A percentile compares a stretch with the other conserved stretches of the same genome.
These are phyloP conservation scores for Cornus kousa DNA, from an alignment of 148 eudicot species.

Conservation along the genomic window DNA sequence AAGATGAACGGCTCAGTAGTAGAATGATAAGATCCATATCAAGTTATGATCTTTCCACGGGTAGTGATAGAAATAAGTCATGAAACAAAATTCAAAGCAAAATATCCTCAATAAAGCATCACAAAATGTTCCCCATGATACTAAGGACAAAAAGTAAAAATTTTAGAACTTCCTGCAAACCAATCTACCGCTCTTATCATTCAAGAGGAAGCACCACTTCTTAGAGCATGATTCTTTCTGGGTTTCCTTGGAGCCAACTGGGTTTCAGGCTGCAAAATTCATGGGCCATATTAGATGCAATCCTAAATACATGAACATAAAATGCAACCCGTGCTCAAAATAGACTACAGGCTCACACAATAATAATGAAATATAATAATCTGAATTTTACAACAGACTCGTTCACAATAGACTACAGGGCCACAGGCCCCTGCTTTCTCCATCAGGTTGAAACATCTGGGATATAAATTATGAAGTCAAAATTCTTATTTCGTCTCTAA, in stretches of 20 bases:
- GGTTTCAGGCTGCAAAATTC: slow-evolving; percentile 39
- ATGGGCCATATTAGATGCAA: neutral
- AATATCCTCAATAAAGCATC: neutral
- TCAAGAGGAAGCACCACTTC: slow-evolving; percentile 22
- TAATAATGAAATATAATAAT: slow-evolving; percentile 24
- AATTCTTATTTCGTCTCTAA: neutral
- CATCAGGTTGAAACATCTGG: slow-evolving; percentile 18
- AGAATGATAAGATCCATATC: neutral
- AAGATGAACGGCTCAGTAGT: no score
- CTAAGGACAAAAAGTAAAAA: neutral
- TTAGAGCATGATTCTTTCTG: slow-evolving; percentile 23
- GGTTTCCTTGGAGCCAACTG: slow-evolving; percentile 47
- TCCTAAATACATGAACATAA: neutral
- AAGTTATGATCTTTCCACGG: neutral
- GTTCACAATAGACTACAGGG: slow-evolving; percentile 24
- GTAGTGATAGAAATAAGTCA: neutral
- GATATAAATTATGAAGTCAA: neutral
- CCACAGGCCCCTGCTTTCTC: slow-evolving; percentile 35
- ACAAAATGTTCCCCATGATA: neutral
- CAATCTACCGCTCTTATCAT: neutral
- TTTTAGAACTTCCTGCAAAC: no score
- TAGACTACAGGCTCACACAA: slow-evolving; percentile 6
- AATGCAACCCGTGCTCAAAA: neutral
- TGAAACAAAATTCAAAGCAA: neutral
- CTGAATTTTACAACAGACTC: slow-evolving; percentile 29